Conservation (phyloP, 768 basidiomycete genomes). For the Boletus eberwhitei region DNA sequence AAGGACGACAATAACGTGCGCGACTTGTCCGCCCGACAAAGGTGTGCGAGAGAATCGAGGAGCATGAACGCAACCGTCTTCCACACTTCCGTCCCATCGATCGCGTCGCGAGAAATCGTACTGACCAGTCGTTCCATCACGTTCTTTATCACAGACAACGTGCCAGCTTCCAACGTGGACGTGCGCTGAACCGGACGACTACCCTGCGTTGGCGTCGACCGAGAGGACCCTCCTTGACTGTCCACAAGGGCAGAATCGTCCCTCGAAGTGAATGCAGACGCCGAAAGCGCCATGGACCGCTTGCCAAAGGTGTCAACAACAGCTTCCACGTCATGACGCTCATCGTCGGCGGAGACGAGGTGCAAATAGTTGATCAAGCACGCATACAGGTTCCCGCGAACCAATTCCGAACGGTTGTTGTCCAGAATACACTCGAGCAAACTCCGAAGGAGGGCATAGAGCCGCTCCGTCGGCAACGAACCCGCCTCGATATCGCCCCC, state of each 20-base stretch:
- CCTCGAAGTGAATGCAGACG: slow-evolving; percentile 36
- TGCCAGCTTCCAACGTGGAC: slow-evolving; percentile 57
- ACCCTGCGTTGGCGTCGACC: slow-evolving; percentile 18
- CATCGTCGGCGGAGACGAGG: slow-evolving; percentile 39
- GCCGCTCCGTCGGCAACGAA: slow-evolving; percentile 74
- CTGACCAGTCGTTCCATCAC: slow-evolving; percentile 70
- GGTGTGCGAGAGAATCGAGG: slow-evolving; percentile 73
- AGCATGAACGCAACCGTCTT: slow-evolving; percentile 93
- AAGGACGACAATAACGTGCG: slow-evolving; percentile 57
- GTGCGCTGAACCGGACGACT: neutral
- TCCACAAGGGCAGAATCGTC: slow-evolving; percentile 41
- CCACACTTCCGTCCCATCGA: slow-evolving; percentile 96
- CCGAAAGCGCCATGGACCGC: slow-evolving; percentile 26
- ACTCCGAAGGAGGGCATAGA: slow-evolving; percentile 69
- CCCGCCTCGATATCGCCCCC: slow-evolving; percentile 61
- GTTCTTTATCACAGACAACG: slow-evolving; percentile 62
- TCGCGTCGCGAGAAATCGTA: slow-evolving; percentile 82
- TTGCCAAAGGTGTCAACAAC: slow-evolving; percentile 22
- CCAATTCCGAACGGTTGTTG: slow-evolving; percentile 75
- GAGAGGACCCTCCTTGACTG: slow-evolving; percentile 33
- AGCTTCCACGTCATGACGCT: slow-evolving; percentile 9
- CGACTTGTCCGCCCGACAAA: slow-evolving; percentile 69
- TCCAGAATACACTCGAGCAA: slow-evolving; percentile 74
- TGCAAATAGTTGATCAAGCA: slow-evolving; percentile 87
- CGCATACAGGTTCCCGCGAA: slow-evolving; percentile 94